phyloP scores from a whole-genome alignment of 805 yeast genomes.

The Allodekkera sacchari region DNA sequence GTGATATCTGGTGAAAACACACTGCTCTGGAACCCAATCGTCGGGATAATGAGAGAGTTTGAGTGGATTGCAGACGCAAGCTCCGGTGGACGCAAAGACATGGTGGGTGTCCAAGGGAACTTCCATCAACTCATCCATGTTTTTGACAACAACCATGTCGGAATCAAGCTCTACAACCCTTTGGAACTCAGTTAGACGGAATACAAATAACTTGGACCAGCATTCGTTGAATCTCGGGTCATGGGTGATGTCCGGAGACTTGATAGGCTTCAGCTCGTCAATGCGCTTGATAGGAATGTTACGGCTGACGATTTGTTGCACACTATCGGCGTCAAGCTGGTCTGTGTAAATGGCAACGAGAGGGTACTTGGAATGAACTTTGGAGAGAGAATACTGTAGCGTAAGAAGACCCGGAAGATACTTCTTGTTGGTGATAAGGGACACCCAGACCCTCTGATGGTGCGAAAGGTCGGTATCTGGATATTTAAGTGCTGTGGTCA shows the following conservation, averaged over 20 bases:
- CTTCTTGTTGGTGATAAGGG: slow-evolving; percentile 43
- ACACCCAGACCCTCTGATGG: slow-evolving; percentile 39
- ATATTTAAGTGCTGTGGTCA: not conserved
- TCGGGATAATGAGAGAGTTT: slow-evolving; percentile 42
- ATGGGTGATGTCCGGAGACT: slow-evolving; percentile 34
- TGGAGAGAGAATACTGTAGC: slow-evolving; percentile 37
- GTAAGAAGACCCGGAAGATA: slow-evolving; percentile 46
- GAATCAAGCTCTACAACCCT: slow-evolving; percentile 48
- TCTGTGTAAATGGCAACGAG: slow-evolving; percentile 47
- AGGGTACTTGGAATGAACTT: slow-evolving; percentile 38
- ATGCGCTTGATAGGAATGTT: slow-evolving; percentile 34
- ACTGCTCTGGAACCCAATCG: slow-evolving; percentile 43
- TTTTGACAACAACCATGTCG: slow-evolving; percentile 49
- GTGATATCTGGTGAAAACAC: slow-evolving; percentile 37
- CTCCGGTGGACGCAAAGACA: slow-evolving; percentile 50
- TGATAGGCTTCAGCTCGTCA: slow-evolving; percentile 34
- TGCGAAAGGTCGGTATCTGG: slow-evolving; percentile 1
- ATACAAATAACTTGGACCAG: slow-evolving; percentile 54
- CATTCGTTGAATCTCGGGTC: slow-evolving; percentile 53
- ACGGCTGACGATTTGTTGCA: slow-evolving; percentile 29
- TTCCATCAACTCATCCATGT: slow-evolving; percentile 55
- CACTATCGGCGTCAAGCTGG: slow-evolving; percentile 32
- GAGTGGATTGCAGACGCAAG: slow-evolving; percentile 57
- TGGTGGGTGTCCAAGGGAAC: slow-evolving; percentile 26
- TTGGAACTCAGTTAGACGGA: slow-evolving; percentile 41